Evolutionary conservation across 305 asterid species (phyloP), one percentile per base, ranked within the genome.

Genomic region (Plantago coronopus): DNA sequence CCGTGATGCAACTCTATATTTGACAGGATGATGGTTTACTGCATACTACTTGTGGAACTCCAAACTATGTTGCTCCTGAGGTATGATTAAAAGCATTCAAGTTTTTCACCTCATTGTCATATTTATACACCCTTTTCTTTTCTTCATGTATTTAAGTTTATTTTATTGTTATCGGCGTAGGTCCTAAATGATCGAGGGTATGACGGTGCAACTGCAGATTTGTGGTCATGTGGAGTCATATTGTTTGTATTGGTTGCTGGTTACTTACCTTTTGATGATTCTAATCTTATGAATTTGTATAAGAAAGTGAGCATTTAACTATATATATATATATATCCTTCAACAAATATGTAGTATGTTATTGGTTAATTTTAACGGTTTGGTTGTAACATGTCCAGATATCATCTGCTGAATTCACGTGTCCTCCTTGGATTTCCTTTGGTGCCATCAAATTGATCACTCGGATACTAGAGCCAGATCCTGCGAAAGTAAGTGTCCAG

Each of bases 151-250:
- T 22, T 18, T 40, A 57, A 42, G 54, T 59, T 50, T 43, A 65
- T 49, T 67, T 11, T 31, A 42, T 31, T 46, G 45, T 65, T 62
- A 65, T 66, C 19, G 63, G 57, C 23, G 57, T 70, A 91, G 97
- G 83, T 91, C 71, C 85, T 91, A 11, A 83, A 83, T 57, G 83
- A 86, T 76, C 83, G 76, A 77, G 94, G 94, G 66, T 91, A 90
- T 72, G 85, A 90, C 62, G 97, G 97, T 65, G 89, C 95, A 62
- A 76, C 81, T 1, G 96, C 97, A 5, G 97, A 88, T 63, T 70
- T 91, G 76, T 91, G 97, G 97, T 91, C 97, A 1, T 88, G 97
- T 66, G 96, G 97, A 70, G 96, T 91, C 67, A 88, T 91, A 43
- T 94, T 87, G 68, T 90, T 81, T 75, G 97, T 85, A 55, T 70